Percentiles rank a stretch among this genome's conserved stretches.
phyloP scores from a whole-genome alignment of 306 rosid species.

The Sophora flavescens region DNA sequence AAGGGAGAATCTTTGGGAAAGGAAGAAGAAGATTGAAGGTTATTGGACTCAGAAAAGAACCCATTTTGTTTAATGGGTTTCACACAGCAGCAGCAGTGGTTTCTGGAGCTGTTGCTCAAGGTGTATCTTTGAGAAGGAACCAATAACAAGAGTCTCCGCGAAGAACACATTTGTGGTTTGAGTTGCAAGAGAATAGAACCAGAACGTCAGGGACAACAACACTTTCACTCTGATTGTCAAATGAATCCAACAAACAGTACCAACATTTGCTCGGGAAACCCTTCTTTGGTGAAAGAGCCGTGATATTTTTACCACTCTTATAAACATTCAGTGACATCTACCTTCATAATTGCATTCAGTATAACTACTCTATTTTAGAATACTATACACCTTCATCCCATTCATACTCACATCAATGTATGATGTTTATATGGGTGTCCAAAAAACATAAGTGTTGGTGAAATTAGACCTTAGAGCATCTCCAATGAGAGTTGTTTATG shows the following conservation, averaged over 20 bases:
- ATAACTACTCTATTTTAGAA: no score
- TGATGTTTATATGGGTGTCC: no score
- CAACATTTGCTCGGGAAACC: no score
- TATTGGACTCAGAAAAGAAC: conserved; percentile 20
- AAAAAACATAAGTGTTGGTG: no score
- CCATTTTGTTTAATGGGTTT: conserved; percentile 45
- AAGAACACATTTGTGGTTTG: conserved; percentile 10
- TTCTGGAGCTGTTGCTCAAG: conserved; percentile 27
- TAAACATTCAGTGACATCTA: no score
- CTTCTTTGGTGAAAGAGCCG: no score
- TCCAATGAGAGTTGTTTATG: no score
- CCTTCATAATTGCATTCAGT: no score
- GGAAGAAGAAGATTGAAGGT: conserved; percentile 41
- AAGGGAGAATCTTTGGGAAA: conserved; percentile 53
- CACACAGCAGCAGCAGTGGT: conserved; percentile 31
- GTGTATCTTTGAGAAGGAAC: conserved; percentile 32
- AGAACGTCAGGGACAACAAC: conserved; percentile 49
- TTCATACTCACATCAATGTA: no score
- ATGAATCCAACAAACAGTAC: background rate
- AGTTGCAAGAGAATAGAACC: conserved; percentile 38
- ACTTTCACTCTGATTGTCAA: background rate
- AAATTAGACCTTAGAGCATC: no score
- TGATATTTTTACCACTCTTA: no score
- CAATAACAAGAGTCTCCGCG: background rate
- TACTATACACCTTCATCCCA: no score